Percentiles rank a stretch among this genome's conserved stretches.
These are phyloP conservation scores for Wickerhamiella occidentalis DNA, from an alignment of 805 yeast species.

Conservation along the genomic window DNA sequence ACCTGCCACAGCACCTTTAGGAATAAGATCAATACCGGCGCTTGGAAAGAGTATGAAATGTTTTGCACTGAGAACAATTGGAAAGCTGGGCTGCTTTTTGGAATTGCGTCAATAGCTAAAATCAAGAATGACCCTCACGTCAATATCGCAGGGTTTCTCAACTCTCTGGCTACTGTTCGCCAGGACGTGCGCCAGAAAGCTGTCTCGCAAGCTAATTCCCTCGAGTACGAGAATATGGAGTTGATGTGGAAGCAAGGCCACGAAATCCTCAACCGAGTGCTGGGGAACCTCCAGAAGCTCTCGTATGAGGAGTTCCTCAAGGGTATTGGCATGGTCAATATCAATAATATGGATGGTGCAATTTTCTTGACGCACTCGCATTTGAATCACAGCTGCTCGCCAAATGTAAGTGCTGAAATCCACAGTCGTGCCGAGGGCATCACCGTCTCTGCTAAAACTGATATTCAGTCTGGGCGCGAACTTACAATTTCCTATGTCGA, in stretches of 20 bases:
- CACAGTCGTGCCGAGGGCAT: conserved; percentile 42
- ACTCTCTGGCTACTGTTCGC: conserved; percentile 54
- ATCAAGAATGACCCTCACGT: conserved; percentile 17
- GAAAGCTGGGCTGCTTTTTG: conserved; percentile 56
- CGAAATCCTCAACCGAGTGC: conserved; percentile 37
- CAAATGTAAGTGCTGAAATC: conserved; percentile 46
- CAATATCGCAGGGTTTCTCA: conserved; percentile 33
- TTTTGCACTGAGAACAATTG: conserved; percentile 55
- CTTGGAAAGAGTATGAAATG: conserved; percentile 45
- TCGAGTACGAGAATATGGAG: conserved; percentile 27
- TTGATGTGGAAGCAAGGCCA: conserved; percentile 48
- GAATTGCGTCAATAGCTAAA: conserved; percentile 39
- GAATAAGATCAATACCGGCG: conserved; percentile 24
- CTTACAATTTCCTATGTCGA: conserved; percentile 58
- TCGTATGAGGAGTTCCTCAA: conserved; percentile 44
- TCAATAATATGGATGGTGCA: conserved; percentile 58
- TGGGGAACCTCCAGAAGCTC: conserved; percentile 27
- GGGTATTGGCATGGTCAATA: conserved; percentile 60
- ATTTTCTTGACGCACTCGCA: conserved; percentile 53
- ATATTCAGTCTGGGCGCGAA: conserved; percentile 54
- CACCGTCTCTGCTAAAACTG: conserved; percentile 46
- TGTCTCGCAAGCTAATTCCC: conserved; percentile 32
- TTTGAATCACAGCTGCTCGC: conserved; percentile 65
- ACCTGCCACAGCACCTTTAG: conserved; percentile 43
- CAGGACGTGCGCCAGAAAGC: conserved; percentile 54